Conservation (phyloP, 1,284 basidiomycete genomes). For the Athelia sp. region DNA sequence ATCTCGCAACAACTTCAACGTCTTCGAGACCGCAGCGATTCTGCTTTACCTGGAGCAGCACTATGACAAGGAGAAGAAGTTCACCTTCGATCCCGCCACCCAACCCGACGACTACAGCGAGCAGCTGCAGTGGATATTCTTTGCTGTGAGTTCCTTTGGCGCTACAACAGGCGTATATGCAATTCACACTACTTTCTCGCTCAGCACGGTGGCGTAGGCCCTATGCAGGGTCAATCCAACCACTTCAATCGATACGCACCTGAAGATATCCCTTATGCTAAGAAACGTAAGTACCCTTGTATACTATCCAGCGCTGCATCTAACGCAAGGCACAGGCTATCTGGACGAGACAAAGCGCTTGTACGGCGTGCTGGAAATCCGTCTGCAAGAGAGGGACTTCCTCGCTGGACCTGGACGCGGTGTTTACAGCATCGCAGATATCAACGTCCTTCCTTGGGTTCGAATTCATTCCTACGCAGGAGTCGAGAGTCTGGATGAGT, state of each 20-base stretch:
- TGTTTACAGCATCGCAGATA: conserved; percentile 63
- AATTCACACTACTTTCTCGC: conserved; percentile 1
- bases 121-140: conserved; percentile 79
- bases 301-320: neutral
- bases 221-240: conserved; percentile 69
- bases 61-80: conserved; percentile 53
- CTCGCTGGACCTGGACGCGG: conserved; percentile 66
- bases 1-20: conserved; percentile 42
- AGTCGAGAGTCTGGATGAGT: conserved; percentile 49
- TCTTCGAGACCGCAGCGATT: conserved; percentile 71
- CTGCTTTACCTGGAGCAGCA: conserved; percentile 60
- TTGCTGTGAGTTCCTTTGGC: conserved; percentile 43
- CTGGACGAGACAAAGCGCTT: conserved; percentile 74
- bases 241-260: conserved; percentile 55
- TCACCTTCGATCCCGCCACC: conserved; percentile 45
- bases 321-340: conserved; percentile 43
- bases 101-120: conserved; percentile 48
- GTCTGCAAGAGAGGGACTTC: conserved; percentile 59
- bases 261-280: conserved; percentile 59
- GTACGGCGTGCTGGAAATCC: conserved; percentile 71
- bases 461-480: conserved; percentile 38
- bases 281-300: conserved; percentile 36
- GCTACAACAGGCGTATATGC: too few relatives aligned
- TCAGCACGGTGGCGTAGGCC: conserved; percentile 68
- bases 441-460: conserved; percentile 58